Conservation (phyloP, 495 filamentous ascomycete genomes). For the Neurospora intermedia region DNA sequence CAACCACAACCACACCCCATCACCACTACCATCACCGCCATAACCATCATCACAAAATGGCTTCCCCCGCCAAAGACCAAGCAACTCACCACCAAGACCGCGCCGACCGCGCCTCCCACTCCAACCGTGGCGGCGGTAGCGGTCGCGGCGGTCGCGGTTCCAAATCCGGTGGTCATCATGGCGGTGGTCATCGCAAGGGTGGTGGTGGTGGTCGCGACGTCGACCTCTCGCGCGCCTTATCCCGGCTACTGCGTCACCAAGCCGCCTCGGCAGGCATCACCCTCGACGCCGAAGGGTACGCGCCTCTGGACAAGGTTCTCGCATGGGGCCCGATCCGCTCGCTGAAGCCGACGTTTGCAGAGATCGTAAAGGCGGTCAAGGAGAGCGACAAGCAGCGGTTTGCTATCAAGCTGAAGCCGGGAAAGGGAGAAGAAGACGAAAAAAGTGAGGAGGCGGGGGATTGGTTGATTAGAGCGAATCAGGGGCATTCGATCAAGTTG, state of each 20-base stretch:
- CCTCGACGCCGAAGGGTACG: conserved; percentile 71
- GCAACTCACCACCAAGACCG: not conserved
- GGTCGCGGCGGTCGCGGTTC: too few species aligned
- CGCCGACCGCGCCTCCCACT: not conserved
- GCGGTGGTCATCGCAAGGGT: conserved; percentile 17
- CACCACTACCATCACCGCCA: not conserved
- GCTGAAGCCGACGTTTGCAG: conserved; percentile 59
- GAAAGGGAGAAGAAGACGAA: too few species aligned
- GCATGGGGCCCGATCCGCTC: conserved; percentile 57
- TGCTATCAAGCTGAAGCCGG: conserved; percentile 26
- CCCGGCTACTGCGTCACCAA: conserved; percentile 70
- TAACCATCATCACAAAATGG: not conserved
- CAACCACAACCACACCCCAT: not conserved
- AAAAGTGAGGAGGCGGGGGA: conserved; percentile 47
- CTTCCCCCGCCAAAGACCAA: not conserved
- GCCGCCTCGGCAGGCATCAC: conserved; percentile 67
- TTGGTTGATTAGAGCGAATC: conserved; percentile 87
- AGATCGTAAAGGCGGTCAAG: conserved; percentile 59
- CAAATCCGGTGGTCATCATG: too few species aligned
- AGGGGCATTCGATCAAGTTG: conserved; percentile 73
- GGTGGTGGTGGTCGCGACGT: conserved; percentile 46
- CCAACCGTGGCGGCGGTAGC: too few species aligned
- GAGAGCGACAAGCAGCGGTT: conserved; percentile 89
- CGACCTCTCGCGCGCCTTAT: conserved; percentile 70
- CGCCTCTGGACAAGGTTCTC: conserved; percentile 64